Evolutionary conservation across 129 eudicot genomes (phyloP).

Genomic region (Apium graveolens): DNA sequence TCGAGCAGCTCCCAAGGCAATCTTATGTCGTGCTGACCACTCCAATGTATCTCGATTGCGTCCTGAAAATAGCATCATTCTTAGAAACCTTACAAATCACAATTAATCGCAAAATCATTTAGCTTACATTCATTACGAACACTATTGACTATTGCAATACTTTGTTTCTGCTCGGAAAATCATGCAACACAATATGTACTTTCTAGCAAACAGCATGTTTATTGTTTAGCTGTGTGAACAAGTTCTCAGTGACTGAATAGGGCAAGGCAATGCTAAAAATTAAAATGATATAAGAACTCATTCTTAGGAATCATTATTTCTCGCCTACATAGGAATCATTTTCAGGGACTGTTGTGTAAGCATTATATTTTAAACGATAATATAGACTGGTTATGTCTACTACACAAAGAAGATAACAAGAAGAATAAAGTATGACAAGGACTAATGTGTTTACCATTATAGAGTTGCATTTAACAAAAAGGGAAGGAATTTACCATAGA

Average conservation of each 20-base stretch:
- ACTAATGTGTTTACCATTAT: not conserved
- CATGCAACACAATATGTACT: not conserved
- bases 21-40: constrained; percentile 92
- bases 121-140: not conserved
- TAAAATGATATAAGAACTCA: not conserved
- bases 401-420: not conserved
- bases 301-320: not conserved
- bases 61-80: constrained; percentile 28
- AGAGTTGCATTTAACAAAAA: not conserved
- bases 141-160: not conserved
- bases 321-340: not conserved
- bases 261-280: not conserved
- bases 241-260: not conserved
- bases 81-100: not conserved
- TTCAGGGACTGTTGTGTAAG: not conserved
- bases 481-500: constrained; percentile 52
- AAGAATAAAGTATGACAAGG: not conserved
- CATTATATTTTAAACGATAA: not conserved
- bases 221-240: not conserved
- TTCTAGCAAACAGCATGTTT: not conserved
- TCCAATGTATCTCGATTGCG: constrained; percentile 56
- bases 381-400: not conserved
- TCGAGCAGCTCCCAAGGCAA: constrained; percentile 96
- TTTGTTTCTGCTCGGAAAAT: not conserved
- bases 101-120: not conserved